Evolutionary conservation across 441 rosid species (phyloP), one percentile per base, ranked within the genome.

Genomic region (Viola pubescens): DNA sequence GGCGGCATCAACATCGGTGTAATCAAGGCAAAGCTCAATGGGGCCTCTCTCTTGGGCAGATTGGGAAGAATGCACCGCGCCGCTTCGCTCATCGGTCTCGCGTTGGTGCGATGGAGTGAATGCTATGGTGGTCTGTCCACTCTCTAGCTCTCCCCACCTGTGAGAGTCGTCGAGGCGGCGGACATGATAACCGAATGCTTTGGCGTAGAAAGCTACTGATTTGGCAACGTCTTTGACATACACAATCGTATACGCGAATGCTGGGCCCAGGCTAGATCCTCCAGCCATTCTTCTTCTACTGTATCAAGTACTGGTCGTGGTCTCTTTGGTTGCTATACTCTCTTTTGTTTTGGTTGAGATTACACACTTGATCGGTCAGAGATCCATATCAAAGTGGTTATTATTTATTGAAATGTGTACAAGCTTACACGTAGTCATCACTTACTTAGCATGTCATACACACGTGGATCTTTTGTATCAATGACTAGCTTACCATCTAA

Each of bases 141-240:
- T 89, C 64, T 87, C 94, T 53, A 88, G 81, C 79, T 86, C 91
- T 48, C 88, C 94, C 91, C 95, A 87, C 95, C 92, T 75, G 75
- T 79, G 75, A 3, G 89, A 82, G 9, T 89, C 81, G 69, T 87
- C 92, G 11, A 87, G 60, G 72, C 89, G 89, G 49, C 88, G 91
- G 9, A 88, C 87, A 19, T 65, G 58, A 56, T 75, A 69, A 42
- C 90, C 96, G 56, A 91, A 86, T 26, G 91, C 90, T 73, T 70
- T 82, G 11, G 85, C 69, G 64, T 86, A 91, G 80, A 91, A 88
- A 39, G 71, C 92, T 0, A 81, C 71, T 4, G 96, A 91, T 63
- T 79, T 78, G 48, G 82, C 91, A 0, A 88, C 95, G 66, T 88
- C 92, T 59, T 65, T 69, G 9, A 84, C 96, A 73, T 88, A 88